phyloP scores from a whole-genome alignment of 1,284 basidiomycete species.

The Rhizoctonia solani region DNA sequence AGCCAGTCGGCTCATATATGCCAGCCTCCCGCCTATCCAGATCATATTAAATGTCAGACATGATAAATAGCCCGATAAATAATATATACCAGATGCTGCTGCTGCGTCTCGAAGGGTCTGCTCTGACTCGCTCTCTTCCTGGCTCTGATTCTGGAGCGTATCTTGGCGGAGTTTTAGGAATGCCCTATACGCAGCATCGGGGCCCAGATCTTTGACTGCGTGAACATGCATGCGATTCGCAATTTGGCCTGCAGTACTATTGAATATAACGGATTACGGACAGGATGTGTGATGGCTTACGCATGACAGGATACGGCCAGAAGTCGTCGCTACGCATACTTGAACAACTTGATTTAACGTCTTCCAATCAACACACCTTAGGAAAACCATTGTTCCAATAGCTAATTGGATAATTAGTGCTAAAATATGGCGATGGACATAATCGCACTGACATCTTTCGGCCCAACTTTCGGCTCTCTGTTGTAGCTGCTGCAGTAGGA shows the following conservation, averaged over 20 bases:
- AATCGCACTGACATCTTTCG: conserved; percentile 62
- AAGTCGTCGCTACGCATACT: conserved; percentile 64
- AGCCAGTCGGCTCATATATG: conserved; percentile 70
- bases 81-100: conserved; percentile 50
- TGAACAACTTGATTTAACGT: conserved; percentile 32
- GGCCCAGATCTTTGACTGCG: conserved; percentile 71
- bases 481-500: conserved; percentile 80
- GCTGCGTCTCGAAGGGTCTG: conserved; percentile 49
- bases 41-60: background rate
- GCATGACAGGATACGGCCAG: conserved; percentile 72
- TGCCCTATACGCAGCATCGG: conserved; percentile 65
- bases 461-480: conserved; percentile 85
- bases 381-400: conserved; percentile 78
- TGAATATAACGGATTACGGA: background rate
- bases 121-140: conserved; percentile 34
- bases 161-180: conserved; percentile 47
- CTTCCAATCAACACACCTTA: conserved; percentile 54
- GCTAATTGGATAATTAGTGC: conserved; percentile 50
- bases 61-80: background rate
- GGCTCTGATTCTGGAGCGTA: conserved; percentile 32
- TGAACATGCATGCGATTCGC: conserved; percentile 76
- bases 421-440: conserved; percentile 21
- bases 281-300: conserved; percentile 49
- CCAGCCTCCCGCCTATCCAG: conserved; percentile 70
- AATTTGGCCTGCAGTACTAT: conserved; percentile 57